phyloP scores from a whole-genome alignment of 768 basidiomycete species.

The Lactifluus echinatus region DNA sequence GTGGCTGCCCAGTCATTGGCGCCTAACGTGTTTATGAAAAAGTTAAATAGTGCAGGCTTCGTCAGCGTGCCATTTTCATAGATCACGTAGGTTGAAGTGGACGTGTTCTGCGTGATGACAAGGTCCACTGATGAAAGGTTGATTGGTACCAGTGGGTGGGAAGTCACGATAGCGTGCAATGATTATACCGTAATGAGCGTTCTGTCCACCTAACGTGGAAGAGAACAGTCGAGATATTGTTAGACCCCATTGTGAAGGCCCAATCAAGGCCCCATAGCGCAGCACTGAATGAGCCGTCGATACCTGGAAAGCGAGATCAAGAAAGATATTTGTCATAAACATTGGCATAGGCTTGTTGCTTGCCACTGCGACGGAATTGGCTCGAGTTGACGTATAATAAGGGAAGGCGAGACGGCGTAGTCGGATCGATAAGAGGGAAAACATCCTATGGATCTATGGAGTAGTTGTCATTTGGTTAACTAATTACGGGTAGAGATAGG shows the following conservation, averaged over 20 bases:
- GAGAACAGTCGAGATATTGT: slow-evolving; percentile 36
- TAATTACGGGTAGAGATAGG: slow-evolving; percentile 22
- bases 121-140: slow-evolving; percentile 60
- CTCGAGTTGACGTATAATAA: slow-evolving; percentile 51
- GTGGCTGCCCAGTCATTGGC: slow-evolving; percentile 44
- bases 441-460: slow-evolving; percentile 36
- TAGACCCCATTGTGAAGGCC: slow-evolving; percentile 42
- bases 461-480: slow-evolving; percentile 55
- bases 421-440: slow-evolving; percentile 52
- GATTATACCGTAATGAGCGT: slow-evolving; percentile 57
- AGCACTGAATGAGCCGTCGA: slow-evolving; percentile 51
- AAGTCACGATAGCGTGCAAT: slow-evolving; percentile 38
- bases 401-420: slow-evolving; percentile 42
- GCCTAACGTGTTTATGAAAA: slow-evolving; percentile 50
- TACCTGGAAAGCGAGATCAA: slow-evolving; percentile 41
- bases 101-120: slow-evolving; percentile 49
- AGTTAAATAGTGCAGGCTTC: slow-evolving; percentile 67
- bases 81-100: slow-evolving; percentile 58
- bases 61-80: slow-evolving; percentile 61
- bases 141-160: slow-evolving; percentile 52
- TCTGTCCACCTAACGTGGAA: slow-evolving; percentile 55
- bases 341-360: slow-evolving; percentile 39
- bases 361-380: slow-evolving; percentile 31
- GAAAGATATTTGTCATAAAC: slow-evolving; percentile 52
- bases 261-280: slow-evolving; percentile 48